phyloP scores from a whole-genome alignment of 192 early-diverging fungal species.

The Endogone sp. region DNA sequence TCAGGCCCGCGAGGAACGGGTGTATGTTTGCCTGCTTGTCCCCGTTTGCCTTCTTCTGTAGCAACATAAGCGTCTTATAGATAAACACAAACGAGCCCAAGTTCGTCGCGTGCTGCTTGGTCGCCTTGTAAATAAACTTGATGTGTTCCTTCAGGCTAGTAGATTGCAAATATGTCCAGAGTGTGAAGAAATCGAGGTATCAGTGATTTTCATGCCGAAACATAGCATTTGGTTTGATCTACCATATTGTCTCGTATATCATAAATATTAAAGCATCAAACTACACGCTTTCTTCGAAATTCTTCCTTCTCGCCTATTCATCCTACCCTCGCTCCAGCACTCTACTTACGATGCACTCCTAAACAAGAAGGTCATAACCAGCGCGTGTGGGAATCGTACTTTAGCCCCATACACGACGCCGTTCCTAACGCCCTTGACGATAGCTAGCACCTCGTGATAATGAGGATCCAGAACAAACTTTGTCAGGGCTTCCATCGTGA shows the following conservation, averaged over 20 bases:
- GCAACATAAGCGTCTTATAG: slow-evolving; percentile 88
- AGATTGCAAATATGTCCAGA: background rate
- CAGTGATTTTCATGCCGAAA: background rate
- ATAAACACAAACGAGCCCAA: slow-evolving; percentile 89
- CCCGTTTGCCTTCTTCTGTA: slow-evolving; percentile 66
- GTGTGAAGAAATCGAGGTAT: background rate
- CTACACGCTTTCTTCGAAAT: background rate
- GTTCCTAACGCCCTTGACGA: slow-evolving; percentile 91
- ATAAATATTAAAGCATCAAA: too few species aligned
- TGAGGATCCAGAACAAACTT: slow-evolving; percentile 62
- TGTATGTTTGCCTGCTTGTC: slow-evolving; percentile 74
- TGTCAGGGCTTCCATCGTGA: slow-evolving; percentile 35
- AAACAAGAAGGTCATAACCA: slow-evolving; percentile 96
- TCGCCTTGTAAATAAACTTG: slow-evolving; percentile 74
- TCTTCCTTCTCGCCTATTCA: background rate
- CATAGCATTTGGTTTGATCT: too few species aligned
- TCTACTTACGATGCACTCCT: slow-evolving; percentile 54
- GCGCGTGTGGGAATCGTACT: slow-evolving; percentile 93
- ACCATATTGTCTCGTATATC: too few species aligned
- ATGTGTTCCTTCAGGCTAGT: slow-evolving; percentile 74
- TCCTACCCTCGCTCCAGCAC: too few species aligned
- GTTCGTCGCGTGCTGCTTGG: slow-evolving; percentile 85
- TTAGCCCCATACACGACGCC: slow-evolving; percentile 96
- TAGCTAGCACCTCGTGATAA: slow-evolving; percentile 75
- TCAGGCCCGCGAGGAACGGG: slow-evolving; percentile 85